Percentiles rank a stretch among this genome's conserved stretches.
These are phyloP conservation scores for Kluyveromyces starmeri DNA, from an alignment of 805 yeast species.

Conservation along the genomic window DNA sequence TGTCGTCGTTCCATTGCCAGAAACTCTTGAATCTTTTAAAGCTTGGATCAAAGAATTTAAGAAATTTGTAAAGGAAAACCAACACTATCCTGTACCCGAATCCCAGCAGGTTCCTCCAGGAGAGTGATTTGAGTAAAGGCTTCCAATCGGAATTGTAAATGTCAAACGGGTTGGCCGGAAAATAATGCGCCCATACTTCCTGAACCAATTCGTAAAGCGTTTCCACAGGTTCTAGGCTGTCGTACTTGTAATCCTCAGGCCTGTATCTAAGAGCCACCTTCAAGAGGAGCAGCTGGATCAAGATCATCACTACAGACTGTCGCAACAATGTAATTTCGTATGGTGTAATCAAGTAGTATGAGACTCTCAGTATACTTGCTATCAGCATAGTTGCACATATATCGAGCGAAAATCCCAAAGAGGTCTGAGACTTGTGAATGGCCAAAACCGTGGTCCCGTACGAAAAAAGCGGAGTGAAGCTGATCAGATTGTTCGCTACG, in stretches of 20 bases:
- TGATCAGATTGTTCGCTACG: constrained; percentile 54
- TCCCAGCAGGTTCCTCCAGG: constrained; percentile 15
- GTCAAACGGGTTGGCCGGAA: constrained; percentile 20
- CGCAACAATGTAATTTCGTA: constrained; percentile 71
- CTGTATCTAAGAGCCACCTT: constrained; percentile 55
- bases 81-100: constrained; percentile 21
- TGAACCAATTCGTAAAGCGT: constrained; percentile 22
- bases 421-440: constrained; percentile 53
- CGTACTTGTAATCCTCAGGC: constrained; percentile 34
- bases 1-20: constrained; percentile 78
- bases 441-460: constrained; percentile 76
- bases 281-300: constrained; percentile 59
- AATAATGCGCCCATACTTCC: constrained; percentile 28
- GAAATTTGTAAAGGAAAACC: constrained; percentile 30
- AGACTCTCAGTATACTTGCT: constrained; percentile 63
- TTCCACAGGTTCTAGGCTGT: constrained; percentile 31
- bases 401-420: constrained; percentile 82
- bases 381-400: constrained; percentile 87
- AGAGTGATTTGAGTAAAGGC: constrained; percentile 15
- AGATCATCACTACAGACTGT: constrained; percentile 80
- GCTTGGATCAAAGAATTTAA: constrained; percentile 63
- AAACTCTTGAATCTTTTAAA: constrained; percentile 56
- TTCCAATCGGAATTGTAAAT: constrained; percentile 22
- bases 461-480: constrained; percentile 77
- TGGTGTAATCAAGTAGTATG: constrained; percentile 71